A percentile compares a stretch with the other conserved stretches of the same genome.
Conservation (phyloP, 2,329 filamentous ascomycete genomes). For the Blastomyces parvus region DNA sequence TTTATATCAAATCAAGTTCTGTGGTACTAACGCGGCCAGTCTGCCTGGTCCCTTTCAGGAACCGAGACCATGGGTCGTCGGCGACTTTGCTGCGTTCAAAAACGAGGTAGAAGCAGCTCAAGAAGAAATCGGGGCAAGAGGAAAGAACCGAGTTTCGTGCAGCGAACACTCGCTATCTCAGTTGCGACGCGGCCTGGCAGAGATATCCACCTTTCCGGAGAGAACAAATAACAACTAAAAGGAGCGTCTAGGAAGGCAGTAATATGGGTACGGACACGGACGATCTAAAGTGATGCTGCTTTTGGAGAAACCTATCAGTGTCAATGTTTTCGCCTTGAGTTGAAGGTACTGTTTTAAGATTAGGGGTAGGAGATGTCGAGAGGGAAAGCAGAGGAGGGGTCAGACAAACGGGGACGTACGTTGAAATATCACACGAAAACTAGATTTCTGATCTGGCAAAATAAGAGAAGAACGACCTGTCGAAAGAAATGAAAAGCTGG, state of each 20-base stretch:
- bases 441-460: neutral
- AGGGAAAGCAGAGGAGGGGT: neutral
- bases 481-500: neutral
- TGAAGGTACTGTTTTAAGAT: neutral
- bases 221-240: neutral
- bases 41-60: slow-evolving; percentile 14
- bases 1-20: slow-evolving; percentile 3
- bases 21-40: slow-evolving; percentile 12
- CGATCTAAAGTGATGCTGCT: neutral
- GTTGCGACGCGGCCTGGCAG: neutral
- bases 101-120: neutral
- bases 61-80: slow-evolving; percentile 15
- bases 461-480: neutral
- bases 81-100: neutral
- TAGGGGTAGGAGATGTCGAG: neutral
- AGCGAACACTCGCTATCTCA: neutral
- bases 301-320: neutral
- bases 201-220: neutral
- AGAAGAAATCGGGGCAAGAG: neutral
- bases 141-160: neutral
- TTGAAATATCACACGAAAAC: neutral
- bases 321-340: neutral
- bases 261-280: neutral
- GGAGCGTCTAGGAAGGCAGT: neutral
- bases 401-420: neutral